Percentiles rank a stretch among this genome's conserved stretches.
phyloP scores from a whole-genome alignment of 2,329 filamentous ascomycete genomes.

The Rosellinia necatrix region DNA sequence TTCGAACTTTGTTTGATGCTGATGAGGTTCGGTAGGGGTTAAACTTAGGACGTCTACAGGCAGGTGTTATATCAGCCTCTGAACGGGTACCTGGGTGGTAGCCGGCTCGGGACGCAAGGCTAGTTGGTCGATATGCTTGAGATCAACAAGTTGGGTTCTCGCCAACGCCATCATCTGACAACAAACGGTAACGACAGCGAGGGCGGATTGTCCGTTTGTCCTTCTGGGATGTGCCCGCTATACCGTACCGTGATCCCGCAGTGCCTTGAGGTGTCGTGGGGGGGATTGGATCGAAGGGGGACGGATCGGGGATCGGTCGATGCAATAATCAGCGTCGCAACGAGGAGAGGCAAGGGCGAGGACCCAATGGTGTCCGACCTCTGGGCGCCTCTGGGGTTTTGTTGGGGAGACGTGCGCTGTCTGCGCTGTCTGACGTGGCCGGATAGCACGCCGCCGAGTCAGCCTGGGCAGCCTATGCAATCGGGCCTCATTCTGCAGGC shows the following conservation, averaged over 20 bases:
- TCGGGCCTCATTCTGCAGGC: conserved; percentile 16
- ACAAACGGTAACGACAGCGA: conserved; percentile 23
- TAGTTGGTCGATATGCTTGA: conserved; percentile 17
- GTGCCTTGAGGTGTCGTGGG: conserved; percentile 24
- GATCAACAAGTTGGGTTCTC: conserved; percentile 22
- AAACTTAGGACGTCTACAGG: neutral
- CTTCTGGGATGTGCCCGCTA: conserved; percentile 24
- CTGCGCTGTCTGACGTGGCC: conserved; percentile 28
- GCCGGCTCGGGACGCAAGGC: conserved; percentile 1
- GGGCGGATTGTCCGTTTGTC: conserved; percentile 16
- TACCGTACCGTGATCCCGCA: conserved; percentile 24
- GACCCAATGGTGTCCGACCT: conserved; percentile 22
- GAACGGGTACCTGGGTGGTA: neutral
- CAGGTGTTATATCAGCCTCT: conserved; percentile 10
- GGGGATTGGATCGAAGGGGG: conserved; percentile 25
- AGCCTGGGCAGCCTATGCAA: conserved; percentile 24
- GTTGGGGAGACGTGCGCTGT: conserved; percentile 19
- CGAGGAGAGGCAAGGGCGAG: conserved; percentile 9
- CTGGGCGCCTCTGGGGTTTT: conserved; percentile 26
- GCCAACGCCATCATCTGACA: conserved; percentile 23
- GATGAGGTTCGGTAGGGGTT: no score
- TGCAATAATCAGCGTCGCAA: conserved; percentile 22
- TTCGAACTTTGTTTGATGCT: conserved; percentile 1
- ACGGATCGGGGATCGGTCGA: conserved; percentile 26
- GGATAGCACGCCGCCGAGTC: conserved; percentile 23